phyloP scores from a whole-genome alignment of 176 grass and related monocot species.

The Aegilops umbellulata region DNA sequence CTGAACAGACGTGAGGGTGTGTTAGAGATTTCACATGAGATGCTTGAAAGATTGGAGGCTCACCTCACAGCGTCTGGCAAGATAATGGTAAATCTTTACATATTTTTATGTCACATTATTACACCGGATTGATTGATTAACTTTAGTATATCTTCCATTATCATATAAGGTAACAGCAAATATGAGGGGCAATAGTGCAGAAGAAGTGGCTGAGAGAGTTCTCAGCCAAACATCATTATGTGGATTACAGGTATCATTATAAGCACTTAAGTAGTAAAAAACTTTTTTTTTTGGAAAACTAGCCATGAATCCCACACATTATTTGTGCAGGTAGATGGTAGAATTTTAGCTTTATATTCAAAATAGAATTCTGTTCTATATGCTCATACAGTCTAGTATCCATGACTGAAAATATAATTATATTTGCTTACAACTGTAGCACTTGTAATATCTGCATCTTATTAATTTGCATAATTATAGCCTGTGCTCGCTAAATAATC shows the following conservation, averaged over 20 bases:
- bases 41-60: slow-evolving; percentile 97
- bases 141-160: slow-evolving; percentile 19
- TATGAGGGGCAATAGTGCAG: slow-evolving; percentile 83
- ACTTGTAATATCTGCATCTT: not conserved
- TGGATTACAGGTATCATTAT: slow-evolving; percentile 71
- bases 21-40: slow-evolving; percentile 85
- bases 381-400: not conserved
- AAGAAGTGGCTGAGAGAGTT: slow-evolving; percentile 92
- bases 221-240: slow-evolving; percentile 76
- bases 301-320: not conserved
- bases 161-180: slow-evolving; percentile 83
- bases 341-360: not conserved
- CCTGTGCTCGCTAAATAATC: not conserved
- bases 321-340: not conserved
- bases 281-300: not conserved
- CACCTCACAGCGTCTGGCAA: slow-evolving; percentile 74
- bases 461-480: not conserved
- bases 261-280: not conserved
- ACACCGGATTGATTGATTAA: slow-evolving; percentile 1
- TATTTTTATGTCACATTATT: slow-evolving; percentile 22
- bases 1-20: slow-evolving; percentile 68
- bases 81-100: slow-evolving; percentile 54
- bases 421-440: not conserved
- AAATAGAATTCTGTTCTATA: not conserved
- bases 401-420: not conserved